These are phyloP conservation scores for Jasminum sambac DNA, from an alignment of 257 asterid genomes.

Conservation along the genomic window DNA sequence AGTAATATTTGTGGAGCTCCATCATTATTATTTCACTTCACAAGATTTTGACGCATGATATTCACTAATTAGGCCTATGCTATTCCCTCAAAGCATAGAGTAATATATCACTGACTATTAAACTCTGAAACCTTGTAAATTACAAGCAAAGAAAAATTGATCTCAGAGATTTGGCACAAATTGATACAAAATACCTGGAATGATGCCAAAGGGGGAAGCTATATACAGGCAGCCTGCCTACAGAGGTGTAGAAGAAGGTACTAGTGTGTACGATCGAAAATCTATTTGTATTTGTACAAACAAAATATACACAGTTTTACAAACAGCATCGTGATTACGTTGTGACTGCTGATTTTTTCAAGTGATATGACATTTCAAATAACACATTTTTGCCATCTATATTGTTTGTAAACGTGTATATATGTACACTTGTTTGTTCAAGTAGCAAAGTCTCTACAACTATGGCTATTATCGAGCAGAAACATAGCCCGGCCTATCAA, in stretches of 20 bases:
- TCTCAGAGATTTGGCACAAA: constrained; percentile 9
- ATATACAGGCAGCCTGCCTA: constrained; percentile 20
- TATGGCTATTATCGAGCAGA: constrained; percentile 16
- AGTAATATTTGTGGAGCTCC: too few relatives aligned
- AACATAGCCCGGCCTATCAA: constrained; percentile 15
- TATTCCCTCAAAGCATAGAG: neutral
- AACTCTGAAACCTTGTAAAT: neutral
- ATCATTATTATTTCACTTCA: too few relatives aligned
- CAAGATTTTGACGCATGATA: neutral
- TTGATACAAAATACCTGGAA: constrained; percentile 23
- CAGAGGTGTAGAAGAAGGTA: constrained; percentile 5
- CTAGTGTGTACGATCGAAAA: neutral
- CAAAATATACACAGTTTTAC: too few relatives aligned
- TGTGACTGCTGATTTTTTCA: too few relatives aligned
- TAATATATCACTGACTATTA: neutral
- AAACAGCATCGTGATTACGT: too few relatives aligned
- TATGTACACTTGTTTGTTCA: too few relatives aligned
- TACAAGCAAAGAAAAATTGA: neutral
- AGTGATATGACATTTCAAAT: too few relatives aligned
- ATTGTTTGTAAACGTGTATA: too few relatives aligned
- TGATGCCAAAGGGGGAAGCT: constrained; percentile 19
- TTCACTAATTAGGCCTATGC: neutral
- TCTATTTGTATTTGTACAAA: too few relatives aligned
- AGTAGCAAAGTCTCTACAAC: too few relatives aligned
- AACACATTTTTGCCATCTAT: too few relatives aligned